phyloP scores from a whole-genome alignment of 169 alveolate species.

The Plasmodium inui region DNA sequence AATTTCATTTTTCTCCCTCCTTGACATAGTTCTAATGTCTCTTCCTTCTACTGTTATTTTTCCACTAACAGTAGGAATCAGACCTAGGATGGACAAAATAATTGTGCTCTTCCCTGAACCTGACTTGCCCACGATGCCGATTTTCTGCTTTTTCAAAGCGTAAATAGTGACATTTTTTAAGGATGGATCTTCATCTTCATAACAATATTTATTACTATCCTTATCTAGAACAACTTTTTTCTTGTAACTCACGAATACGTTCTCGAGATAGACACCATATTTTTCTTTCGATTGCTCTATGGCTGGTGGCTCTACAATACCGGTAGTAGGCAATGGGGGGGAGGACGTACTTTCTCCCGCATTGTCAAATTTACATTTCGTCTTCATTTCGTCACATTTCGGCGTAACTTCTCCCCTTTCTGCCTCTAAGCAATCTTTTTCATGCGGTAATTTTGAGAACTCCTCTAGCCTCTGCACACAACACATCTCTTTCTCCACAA shows the following conservation, averaged over 20 bases:
- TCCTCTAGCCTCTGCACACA: slow-evolving; percentile 62
- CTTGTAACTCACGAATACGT: slow-evolving; percentile 56
- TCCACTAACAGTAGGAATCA: slow-evolving; percentile 62
- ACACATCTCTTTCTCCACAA: slow-evolving; percentile 78
- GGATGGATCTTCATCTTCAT: slow-evolving; percentile 69
- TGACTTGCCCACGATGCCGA: slow-evolving; percentile 81
- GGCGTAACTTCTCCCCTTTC: not conserved
- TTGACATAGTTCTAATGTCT: slow-evolving; percentile 39
- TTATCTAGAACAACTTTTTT: slow-evolving; percentile 34
- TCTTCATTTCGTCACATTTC: not conserved
- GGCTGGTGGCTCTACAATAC: not conserved
- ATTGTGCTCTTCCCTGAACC: slow-evolving; percentile 83
- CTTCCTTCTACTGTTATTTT: slow-evolving; percentile 76
- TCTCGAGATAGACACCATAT: slow-evolving; percentile 55
- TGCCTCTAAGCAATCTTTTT: not conserved
- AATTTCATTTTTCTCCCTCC: slow-evolving; percentile 49
- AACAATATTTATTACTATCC: slow-evolving; percentile 7
- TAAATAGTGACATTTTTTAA: slow-evolving; percentile 74
- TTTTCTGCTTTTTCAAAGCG: slow-evolving; percentile 81
- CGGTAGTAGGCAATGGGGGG: not conserved
- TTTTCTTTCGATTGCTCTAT: slow-evolving; percentile 33
- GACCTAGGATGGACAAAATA: slow-evolving; percentile 78
- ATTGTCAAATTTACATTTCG: not conserved
- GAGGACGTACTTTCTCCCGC: not conserved
- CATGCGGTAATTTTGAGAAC: slow-evolving; percentile 15